Conservation (phyloP, 2,329 filamentous ascomycete genomes). For the Pseudogymnoascus sp. region DNA sequence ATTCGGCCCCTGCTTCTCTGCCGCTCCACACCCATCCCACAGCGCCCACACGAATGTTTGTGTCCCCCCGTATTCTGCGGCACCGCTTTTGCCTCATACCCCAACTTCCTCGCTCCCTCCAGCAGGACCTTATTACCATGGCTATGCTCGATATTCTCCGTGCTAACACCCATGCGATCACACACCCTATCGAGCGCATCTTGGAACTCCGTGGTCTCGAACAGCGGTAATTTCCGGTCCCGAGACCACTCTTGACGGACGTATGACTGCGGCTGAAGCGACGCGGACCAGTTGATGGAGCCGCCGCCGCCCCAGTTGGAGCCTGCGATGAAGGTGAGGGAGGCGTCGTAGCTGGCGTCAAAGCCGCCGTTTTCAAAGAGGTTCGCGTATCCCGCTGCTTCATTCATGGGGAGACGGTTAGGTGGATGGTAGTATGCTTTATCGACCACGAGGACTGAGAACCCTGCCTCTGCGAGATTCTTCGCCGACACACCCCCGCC, state of each 20-base stretch:
- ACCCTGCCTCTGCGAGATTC: conserved; percentile 68
- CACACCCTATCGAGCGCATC: conserved; percentile 74
- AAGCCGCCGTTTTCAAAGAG: conserved; percentile 65
- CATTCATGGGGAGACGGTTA: conserved; percentile 67
- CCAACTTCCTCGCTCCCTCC: conserved; percentile 67
- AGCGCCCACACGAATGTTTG: conserved; percentile 68
- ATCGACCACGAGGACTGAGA: conserved; percentile 72
- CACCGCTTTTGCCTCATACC: conserved; percentile 61
- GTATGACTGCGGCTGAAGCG: conserved; percentile 61
- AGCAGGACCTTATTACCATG: conserved; percentile 64
- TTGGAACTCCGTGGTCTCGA: conserved; percentile 68
- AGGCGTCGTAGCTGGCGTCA: conserved; percentile 48
- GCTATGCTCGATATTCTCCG: conserved; percentile 64
- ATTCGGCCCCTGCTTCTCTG: conserved; percentile 72
- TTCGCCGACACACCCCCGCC: conserved; percentile 79
- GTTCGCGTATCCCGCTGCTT: conserved; percentile 51
- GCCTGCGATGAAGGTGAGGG: conserved; percentile 59
- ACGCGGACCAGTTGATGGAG: conserved; percentile 76
- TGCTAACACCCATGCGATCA: conserved; percentile 67
- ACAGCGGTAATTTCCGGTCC: conserved; percentile 61
- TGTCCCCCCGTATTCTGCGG: conserved; percentile 73
- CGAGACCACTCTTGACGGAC: conserved; percentile 78
- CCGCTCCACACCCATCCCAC: conserved; percentile 55
- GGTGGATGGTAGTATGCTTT: conserved; percentile 73
- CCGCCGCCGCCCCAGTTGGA: conserved; percentile 80